phyloP scores from a whole-genome alignment of 2,329 filamentous ascomycete genomes.

The Bipolaris oryzae region DNA sequence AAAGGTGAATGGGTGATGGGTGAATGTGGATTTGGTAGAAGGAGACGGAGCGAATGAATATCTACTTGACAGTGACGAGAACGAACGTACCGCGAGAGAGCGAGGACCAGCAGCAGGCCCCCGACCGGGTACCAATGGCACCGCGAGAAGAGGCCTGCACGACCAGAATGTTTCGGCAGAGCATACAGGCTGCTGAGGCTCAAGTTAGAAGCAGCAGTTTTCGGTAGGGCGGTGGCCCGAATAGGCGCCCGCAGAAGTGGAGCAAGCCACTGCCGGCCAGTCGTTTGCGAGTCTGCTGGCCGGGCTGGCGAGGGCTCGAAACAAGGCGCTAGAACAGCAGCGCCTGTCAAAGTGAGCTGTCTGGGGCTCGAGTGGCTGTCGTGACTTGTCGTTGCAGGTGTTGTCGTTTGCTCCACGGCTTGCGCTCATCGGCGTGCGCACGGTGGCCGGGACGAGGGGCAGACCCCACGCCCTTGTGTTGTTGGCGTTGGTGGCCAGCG shows the following conservation, averaged over 20 bases:
- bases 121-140: slow-evolving; percentile 45
- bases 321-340: slow-evolving; percentile 42
- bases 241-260: slow-evolving; percentile 48
- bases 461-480: slow-evolving; percentile 33
- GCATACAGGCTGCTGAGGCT: slow-evolving; percentile 51
- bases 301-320: slow-evolving; percentile 43
- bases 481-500: slow-evolving; percentile 31
- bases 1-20: slow-evolving; percentile 25
- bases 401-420: slow-evolving; percentile 46
- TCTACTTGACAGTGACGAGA: slow-evolving; percentile 35
- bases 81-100: slow-evolving; percentile 51
- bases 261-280: slow-evolving; percentile 46
- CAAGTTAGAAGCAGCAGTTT: slow-evolving; percentile 49
- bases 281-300: slow-evolving; percentile 44
- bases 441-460: slow-evolving; percentile 29
- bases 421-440: slow-evolving; percentile 42
- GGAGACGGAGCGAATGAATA: slow-evolving; percentile 31
- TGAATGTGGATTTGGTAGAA: slow-evolving; percentile 24
- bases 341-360: slow-evolving; percentile 39
- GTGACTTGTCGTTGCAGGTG: slow-evolving; percentile 33
- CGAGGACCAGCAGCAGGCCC: slow-evolving; percentile 47
- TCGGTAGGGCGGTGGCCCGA: slow-evolving; percentile 41
- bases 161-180: slow-evolving; percentile 50
- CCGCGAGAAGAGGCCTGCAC: slow-evolving; percentile 47
- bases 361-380: slow-evolving; percentile 40